Conservation (phyloP, 495 filamentous ascomycete species). For the Hyaloscypha finlandica region DNA sequence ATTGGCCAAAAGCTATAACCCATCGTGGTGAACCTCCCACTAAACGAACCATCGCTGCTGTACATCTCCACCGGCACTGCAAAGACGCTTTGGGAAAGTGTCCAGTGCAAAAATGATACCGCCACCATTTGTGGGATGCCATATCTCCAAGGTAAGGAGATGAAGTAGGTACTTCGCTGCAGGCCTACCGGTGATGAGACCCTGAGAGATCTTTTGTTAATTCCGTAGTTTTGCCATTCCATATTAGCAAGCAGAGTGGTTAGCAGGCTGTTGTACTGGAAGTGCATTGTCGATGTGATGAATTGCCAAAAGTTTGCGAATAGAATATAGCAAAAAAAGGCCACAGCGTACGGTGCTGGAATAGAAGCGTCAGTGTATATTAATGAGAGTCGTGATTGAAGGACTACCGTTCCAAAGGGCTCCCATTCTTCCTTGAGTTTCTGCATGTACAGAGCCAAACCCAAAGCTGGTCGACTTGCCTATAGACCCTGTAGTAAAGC, state of each 20-base stretch:
- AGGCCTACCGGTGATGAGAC: constrained; percentile 45
- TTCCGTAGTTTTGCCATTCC: constrained; percentile 33
- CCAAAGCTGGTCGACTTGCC: no score
- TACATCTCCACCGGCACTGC: neutral
- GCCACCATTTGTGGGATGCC: neutral
- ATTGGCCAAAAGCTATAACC: neutral
- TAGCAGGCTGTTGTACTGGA: constrained; percentile 39
- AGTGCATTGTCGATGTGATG: constrained; percentile 38
- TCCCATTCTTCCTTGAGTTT: no score
- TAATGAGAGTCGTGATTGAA: no score
- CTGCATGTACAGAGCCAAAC: no score
- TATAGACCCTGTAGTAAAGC: no score
- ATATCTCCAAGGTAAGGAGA: neutral
- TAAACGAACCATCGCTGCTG: neutral
- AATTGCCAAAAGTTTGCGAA: constrained; percentile 43
- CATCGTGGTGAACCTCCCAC: neutral
- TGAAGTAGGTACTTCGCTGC: constrained; percentile 43
- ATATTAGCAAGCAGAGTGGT: constrained; percentile 35
- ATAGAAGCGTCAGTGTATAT: no score
- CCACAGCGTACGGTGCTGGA: no score
- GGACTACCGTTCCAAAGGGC: no score
- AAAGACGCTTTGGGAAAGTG: neutral
- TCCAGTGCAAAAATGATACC: neutral
- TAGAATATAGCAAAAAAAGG: neutral
- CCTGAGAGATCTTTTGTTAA: constrained; percentile 39